These are phyloP conservation scores for Hirsutella thompsonii DNA, from an alignment of 2,329 filamentous ascomycete genomes.

Conservation along the genomic window DNA sequence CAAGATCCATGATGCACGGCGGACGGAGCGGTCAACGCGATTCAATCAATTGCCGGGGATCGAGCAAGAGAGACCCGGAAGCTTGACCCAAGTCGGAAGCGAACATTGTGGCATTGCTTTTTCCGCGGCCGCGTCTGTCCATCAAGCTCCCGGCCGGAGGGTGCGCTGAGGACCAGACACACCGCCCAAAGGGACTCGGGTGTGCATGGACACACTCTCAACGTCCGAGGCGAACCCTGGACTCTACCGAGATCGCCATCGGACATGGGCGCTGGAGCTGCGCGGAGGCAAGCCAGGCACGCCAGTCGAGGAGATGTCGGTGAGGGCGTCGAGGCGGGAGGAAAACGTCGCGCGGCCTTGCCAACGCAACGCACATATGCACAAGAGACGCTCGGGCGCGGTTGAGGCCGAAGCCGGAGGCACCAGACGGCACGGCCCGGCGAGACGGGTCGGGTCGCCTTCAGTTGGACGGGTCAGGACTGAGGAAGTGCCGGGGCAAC, in stretches of 20 bases:
- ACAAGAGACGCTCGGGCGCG: not conserved
- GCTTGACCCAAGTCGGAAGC: not conserved
- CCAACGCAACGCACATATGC: not conserved
- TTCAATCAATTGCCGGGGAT: not conserved
- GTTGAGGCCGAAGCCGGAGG: not conserved
- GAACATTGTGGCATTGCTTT: not conserved
- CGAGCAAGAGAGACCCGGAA: not conserved
- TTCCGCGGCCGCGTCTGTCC: no score
- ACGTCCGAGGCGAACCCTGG: not conserved
- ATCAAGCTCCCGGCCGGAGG: no score
- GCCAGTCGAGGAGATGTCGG: not conserved
- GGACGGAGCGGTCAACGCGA: conserved; percentile 1
- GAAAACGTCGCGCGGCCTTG: not conserved
- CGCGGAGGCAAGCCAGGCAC: no score
- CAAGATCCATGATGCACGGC: not conserved
- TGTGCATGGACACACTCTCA: not conserved
- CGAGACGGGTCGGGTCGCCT: not conserved
- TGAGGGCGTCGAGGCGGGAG: not conserved
- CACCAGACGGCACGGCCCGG: not conserved
- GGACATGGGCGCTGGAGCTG: no score
- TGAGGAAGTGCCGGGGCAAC: no score
- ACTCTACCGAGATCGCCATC: no score
- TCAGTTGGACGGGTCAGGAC: no score
- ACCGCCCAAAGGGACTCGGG: not conserved
- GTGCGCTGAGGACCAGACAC: not conserved